phyloP scores from a whole-genome alignment of 495 filamentous ascomycete genomes.

The Penicillium crystallinum region DNA sequence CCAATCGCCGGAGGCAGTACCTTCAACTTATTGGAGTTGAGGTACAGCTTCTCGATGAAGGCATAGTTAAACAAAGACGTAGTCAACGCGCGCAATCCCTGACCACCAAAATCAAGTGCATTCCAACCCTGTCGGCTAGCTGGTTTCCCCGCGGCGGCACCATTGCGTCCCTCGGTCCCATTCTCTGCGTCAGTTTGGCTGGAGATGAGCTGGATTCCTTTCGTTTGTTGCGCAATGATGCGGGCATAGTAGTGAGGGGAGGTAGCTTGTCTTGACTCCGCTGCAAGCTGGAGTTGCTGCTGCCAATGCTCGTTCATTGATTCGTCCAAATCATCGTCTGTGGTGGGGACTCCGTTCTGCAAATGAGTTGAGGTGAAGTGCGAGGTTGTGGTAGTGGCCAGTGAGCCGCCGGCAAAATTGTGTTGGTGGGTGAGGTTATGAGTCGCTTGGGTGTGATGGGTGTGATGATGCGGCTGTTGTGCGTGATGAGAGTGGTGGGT shows the following conservation, averaged over 20 bases:
- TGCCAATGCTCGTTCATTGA: slow-evolving; percentile 80
- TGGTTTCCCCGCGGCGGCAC: slow-evolving; percentile 50
- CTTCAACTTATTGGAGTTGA: slow-evolving; percentile 84
- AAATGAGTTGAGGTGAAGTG: slow-evolving; percentile 66
- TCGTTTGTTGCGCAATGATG: slow-evolving; percentile 51
- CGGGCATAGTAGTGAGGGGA: slow-evolving; percentile 64
- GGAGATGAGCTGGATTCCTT: slow-evolving; percentile 53
- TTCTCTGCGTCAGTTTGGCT: slow-evolving; percentile 59
- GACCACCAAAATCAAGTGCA: slow-evolving; percentile 87
- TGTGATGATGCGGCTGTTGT: slow-evolving; percentile 68
- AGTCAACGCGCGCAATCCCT: slow-evolving; percentile 78
- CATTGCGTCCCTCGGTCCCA: slow-evolving; percentile 57
- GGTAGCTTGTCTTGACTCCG: slow-evolving; percentile 61
- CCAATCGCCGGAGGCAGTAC: slow-evolving; percentile 73
- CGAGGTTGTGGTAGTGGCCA: slow-evolving; percentile 66
- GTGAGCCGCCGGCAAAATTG: slow-evolving; percentile 67
- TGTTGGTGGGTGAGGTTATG: slow-evolving; percentile 72
- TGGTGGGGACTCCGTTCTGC: slow-evolving; percentile 66
- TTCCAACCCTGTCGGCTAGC: slow-evolving; percentile 77
- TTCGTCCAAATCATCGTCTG: slow-evolving; percentile 52
- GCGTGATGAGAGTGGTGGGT: slow-evolving; percentile 67
- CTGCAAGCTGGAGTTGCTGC: slow-evolving; percentile 74
- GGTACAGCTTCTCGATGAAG: slow-evolving; percentile 84
- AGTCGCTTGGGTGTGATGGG: slow-evolving; percentile 66
- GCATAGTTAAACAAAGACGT: slow-evolving; percentile 74